Percentiles rank a stretch among this genome's conserved stretches.
These are phyloP conservation scores for Pseudogymnoascus sp. DNA, from an alignment of 2,329 filamentous ascomycete species.

Conservation along the genomic window DNA sequence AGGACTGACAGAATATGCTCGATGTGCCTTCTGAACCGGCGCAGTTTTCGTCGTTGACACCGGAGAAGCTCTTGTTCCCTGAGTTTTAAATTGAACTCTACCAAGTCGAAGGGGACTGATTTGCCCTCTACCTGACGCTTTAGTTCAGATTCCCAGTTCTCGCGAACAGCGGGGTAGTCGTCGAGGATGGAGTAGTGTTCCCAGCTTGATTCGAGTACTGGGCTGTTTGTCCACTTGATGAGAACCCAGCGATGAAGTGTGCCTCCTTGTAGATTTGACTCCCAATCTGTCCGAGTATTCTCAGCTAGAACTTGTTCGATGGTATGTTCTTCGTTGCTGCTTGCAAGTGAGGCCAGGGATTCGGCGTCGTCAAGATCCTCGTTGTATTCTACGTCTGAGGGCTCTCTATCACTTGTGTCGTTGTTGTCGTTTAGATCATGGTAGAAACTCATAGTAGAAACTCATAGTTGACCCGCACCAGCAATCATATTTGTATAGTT, in stretches of 20 bases:
- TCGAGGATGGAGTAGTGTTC: slow-evolving; percentile 22
- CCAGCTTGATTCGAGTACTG: slow-evolving; percentile 28
- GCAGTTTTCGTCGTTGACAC: slow-evolving; percentile 22
- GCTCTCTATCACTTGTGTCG: slow-evolving; percentile 8
- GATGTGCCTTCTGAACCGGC: slow-evolving; percentile 25
- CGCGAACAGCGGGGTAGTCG: slow-evolving; percentile 22
- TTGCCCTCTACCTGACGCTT: slow-evolving; percentile 25
- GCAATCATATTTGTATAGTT: slow-evolving; percentile 8
- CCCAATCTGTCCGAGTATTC: slow-evolving; percentile 12
- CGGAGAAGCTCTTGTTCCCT: slow-evolving; percentile 22
- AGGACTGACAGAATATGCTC: slow-evolving; percentile 25
- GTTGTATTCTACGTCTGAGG: slow-evolving; percentile 7
- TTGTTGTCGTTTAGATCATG: slow-evolving; percentile 8
- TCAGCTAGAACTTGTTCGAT: slow-evolving; percentile 28
- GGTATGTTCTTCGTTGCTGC: slow-evolving; percentile 26
- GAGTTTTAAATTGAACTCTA: slow-evolving; percentile 23
- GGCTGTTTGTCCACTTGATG: slow-evolving; percentile 30
- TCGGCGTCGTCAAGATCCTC: slow-evolving; percentile 19
- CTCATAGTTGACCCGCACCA: slow-evolving; percentile 5
- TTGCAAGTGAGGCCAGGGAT: slow-evolving; percentile 27
- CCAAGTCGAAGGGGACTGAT: slow-evolving; percentile 25
- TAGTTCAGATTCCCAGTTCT: slow-evolving; percentile 25
- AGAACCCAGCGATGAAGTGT: slow-evolving; percentile 26
- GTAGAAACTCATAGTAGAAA: slow-evolving; percentile 6
- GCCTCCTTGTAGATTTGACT: slow-evolving; percentile 13